Base-by-base conservation (phyloP, 148 eudicot genomes). In the Selenicereus undatus region DNA sequence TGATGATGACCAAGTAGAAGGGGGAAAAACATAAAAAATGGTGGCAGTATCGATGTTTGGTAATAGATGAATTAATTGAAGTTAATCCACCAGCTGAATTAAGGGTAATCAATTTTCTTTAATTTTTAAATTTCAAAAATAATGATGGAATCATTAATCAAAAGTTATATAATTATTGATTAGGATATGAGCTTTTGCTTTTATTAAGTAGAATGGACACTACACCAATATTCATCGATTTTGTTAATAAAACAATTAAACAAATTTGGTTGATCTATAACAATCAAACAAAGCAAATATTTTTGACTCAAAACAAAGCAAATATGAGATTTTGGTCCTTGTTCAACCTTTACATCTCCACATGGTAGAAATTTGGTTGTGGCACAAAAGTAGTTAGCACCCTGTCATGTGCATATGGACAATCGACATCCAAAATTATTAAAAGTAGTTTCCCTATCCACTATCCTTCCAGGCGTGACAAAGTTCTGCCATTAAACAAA, bases 301-400 rank as follows among this genome's bases (percentile, higher is more conserved):
- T 52, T 12, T 52, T 52, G 58, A 39, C 43, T 39, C 14, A 52
- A 52, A 52, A 52, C 9, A 52, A 52, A 12, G 14, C 62, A 56
- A 56, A 56, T 2, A 5, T 24, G 27, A 60, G 66, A 60, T 14
- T 48, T 64, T 64, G 27, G 68, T 9, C 27, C 3, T 17, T 36
- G 48, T 48, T 71, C 74, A 71, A 71, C 74, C 11, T 71, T 35
- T 71, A 30, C 32, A 18, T 35, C 18, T 32, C 11, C 39, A 71
- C 22, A 70, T 60, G 7, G 12, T 64, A 64, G 68, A 64, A 5
- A 2, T 64, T n/a, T 64, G 7, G 68, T 8, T 0, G 68, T 64
- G 29, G 68, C 68, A 64, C 68, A 22, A 64, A 64, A 64, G 68
- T 64, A 64, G 68, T 22, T 64, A 64, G 68, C 68, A 22, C n/a